Conservation (phyloP, 495 filamentous ascomycete genomes). For the Pyrenula massariospora region DNA sequence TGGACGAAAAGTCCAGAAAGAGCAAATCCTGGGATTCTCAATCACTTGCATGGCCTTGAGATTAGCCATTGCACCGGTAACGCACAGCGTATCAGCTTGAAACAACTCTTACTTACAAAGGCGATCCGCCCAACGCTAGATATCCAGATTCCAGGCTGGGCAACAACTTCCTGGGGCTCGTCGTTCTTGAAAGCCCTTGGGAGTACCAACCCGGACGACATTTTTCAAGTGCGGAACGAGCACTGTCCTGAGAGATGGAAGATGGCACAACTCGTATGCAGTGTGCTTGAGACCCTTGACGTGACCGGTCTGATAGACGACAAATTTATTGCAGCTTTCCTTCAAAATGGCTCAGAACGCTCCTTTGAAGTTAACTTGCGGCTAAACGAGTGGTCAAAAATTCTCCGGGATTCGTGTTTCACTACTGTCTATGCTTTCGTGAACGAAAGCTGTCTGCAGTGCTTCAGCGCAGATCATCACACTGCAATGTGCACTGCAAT, state of each 20-base stretch:
- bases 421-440: too few relatives aligned
- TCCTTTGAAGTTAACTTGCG: not conserved
- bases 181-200: not conserved
- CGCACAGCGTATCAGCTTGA: not conserved
- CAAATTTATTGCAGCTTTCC: not conserved
- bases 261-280: not conserved
- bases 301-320: not conserved
- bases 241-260: not conserved
- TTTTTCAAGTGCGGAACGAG: not conserved
- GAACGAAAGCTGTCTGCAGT: too few relatives aligned
- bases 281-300: not conserved
- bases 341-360: not conserved
- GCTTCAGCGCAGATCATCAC: too few relatives aligned
- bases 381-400: not conserved
- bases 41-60: not conserved
- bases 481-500: too few relatives aligned
- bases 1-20: not conserved
- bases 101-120: not conserved
- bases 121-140: not conserved
- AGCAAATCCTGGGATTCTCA: not conserved
- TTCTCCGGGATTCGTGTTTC: too few relatives aligned
- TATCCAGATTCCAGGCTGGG: not conserved
- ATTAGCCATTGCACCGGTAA: slow-evolving; percentile 1
- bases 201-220: not conserved
- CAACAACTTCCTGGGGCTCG: not conserved